Conservation (phyloP, 495 filamentous ascomycete genomes). For the Aspergillus sclerotioniger region DNA sequence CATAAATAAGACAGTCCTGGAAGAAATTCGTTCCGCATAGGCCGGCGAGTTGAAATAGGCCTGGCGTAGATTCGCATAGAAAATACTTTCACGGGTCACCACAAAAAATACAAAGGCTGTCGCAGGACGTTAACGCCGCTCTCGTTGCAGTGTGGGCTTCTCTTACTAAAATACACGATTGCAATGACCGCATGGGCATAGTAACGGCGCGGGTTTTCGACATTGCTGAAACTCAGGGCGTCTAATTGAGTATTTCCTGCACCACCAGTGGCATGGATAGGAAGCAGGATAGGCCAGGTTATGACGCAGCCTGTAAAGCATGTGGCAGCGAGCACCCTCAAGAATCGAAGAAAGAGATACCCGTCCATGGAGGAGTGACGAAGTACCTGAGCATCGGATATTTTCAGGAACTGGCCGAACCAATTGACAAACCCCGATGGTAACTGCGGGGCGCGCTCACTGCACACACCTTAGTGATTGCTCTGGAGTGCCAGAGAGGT, state of each 20-base stretch:
- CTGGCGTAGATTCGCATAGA: conserved; percentile 67
- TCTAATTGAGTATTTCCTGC: conserved; percentile 59
- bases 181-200: conserved; percentile 61
- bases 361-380: conserved; percentile 72
- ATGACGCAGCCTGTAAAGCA: conserved; percentile 73
- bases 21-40: conserved; percentile 64
- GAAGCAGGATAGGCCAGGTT: conserved; percentile 79
- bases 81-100: conserved; percentile 64
- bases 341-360: conserved; percentile 78
- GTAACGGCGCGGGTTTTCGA: conserved; percentile 48
- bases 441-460: conserved; percentile 41
- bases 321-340: conserved; percentile 66
- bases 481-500: background rate
- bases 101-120: conserved; percentile 64
- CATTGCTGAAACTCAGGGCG: conserved; percentile 64
- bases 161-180: conserved; percentile 57
- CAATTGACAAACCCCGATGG: conserved; percentile 56
- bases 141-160: background rate
- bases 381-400: conserved; percentile 59
- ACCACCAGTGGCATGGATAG: conserved; percentile 72
- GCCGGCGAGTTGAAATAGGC: conserved; percentile 68
- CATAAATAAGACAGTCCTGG: conserved; percentile 67
- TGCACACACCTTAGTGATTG: conserved; percentile 7
- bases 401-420: conserved; percentile 59
- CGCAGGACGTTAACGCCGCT: conserved; percentile 3